Evolutionary conservation across 2,329 filamentous ascomycete genomes (phyloP), one percentile per base, ranked within the genome.

Genomic region (Fusarium nelsonii): DNA sequence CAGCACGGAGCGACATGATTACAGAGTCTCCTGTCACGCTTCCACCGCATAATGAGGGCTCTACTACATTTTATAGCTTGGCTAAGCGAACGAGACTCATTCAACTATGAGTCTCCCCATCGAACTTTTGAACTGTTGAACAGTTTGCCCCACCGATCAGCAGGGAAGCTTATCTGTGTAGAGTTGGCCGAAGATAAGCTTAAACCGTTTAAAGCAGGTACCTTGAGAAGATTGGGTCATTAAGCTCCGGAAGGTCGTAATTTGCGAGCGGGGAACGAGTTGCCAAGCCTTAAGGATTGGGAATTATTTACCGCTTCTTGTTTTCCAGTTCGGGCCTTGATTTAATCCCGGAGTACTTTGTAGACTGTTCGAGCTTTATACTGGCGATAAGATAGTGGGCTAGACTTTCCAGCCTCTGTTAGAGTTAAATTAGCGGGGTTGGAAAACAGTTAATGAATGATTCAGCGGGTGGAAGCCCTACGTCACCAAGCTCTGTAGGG

Each of bases 151-250:
- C 61, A 44, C 66, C 23, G 46, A 69, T 66, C 56, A 41, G 20
- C 55, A 52, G 33, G 52, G 41, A 37, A 59, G 46, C 65, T 66
- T 63, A 62, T 53, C 39, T 66, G 6, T 37, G 34, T 34, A 58
- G 30, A 55, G 50, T 62, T 51, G 20, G 57, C 49, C 39, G 41
- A 46, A 36, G 63, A 67, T 58, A 68, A 63, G 58, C 51, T 63
- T 58, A 69, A 63, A 33, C 66, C 57, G 8, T 63, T 55, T 63
- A 45, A 33, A 69, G 66, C 60, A 69, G 66, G 66, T 70, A 40
- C 12, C 36, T 64, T 51, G 23, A 34, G 4, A 48, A 34, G 40
- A 56, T 54, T 45, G 8, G 37, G 23, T 37, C 28, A 37, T 26
- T 49, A 50, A 58, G 49, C 56, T 23, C 45, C 18, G 32, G 32